Base-by-base conservation (phyloP, 2,329 filamentous ascomycete genomes). In the Tolypocladium paradoxum region DNA sequence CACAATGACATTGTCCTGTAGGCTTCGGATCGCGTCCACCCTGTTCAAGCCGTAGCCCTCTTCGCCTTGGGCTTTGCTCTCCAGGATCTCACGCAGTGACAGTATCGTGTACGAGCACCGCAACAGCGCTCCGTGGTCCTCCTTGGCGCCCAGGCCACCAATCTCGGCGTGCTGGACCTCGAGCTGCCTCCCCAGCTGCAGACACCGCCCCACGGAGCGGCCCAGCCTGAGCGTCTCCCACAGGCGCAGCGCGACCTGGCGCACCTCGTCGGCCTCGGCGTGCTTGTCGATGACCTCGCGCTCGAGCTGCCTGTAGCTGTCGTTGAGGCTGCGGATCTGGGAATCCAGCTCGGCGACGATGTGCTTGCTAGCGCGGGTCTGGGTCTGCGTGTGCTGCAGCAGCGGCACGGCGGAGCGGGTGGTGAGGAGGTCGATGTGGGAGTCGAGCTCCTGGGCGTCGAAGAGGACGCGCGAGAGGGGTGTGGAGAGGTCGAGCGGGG, bases 361-460 rank as follows among this genome's bases (percentile, higher is more conserved):
- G 51, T 77, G 78, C 50, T 79, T 77, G 59, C 87, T 90, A 2
- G 90, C 83, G 34, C 82, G 77, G 16, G 84, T 87, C 67, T 93
- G 88, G 45, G 81, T 74, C 55, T 83, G 78, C 3, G 91, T 95
- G 68, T 96, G 80, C 33, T 83, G 75, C 22, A 99, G 79, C 31
- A 99, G 77, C 0, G 90, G 88, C 0, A 92, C 73, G 3, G 93
- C 90, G 31, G 85, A 88, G 57, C 87, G 85, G 2, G 90, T 93
- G 6, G 92, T 95, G 40, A 97, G 79, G 4, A 82, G 81, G 68
- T 99, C 90, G 58, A 99, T 96, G 66, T 95, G 90, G 0, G 91
- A 95, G 71, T 97, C 92, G 59, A 99, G 87, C 70, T 97, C 93
- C 67, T 97, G 93, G 3, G 93, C 85, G 70, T 99, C 93, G 71